These are phyloP conservation scores for Flaveria sonorensis DNA, from an alignment of 129 eudicot species.

Conservation along the genomic window DNA sequence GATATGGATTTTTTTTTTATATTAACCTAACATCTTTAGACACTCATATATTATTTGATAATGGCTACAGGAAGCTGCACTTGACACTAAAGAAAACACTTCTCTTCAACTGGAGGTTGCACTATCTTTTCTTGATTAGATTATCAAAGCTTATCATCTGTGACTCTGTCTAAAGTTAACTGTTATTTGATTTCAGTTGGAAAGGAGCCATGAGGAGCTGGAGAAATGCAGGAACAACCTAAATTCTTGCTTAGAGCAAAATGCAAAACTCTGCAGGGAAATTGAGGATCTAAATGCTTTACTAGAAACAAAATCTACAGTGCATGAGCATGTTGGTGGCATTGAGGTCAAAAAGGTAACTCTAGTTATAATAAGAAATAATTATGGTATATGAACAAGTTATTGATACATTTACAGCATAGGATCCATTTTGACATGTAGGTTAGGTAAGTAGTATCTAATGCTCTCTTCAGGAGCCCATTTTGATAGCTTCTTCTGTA, in stretches of 20 bases:
- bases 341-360: slow-evolving; percentile 61
- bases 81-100: slow-evolving; percentile 41
- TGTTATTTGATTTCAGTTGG: slow-evolving; percentile 53
- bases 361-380: slow-evolving; percentile 12
- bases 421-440: not conserved
- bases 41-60: slow-evolving; percentile 16
- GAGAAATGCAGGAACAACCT: slow-evolving; percentile 65
- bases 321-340: slow-evolving; percentile 39
- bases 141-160: slow-evolving; percentile 17
- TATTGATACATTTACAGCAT: slow-evolving; percentile 13
- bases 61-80: slow-evolving; percentile 49
- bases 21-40: slow-evolving; percentile 12
- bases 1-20: slow-evolving; percentile 36
- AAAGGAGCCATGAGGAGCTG: slow-evolving; percentile 57
- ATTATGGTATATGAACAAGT: slow-evolving; percentile 7
- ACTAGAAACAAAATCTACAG: slow-evolving; percentile 36
- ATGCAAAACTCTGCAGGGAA: slow-evolving; percentile 72
- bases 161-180: not conserved
- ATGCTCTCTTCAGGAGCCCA: slow-evolving; percentile 55
- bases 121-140: slow-evolving; percentile 21
- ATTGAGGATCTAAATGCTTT: slow-evolving; percentile 55
- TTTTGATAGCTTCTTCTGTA: slow-evolving; percentile 46
- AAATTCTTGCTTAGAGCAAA: slow-evolving; percentile 63
- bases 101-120: slow-evolving; percentile 66
- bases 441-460: not conserved